phyloP scores from a whole-genome alignment of 2,329 filamentous ascomycete species.

The Achaetomium macrosporum region DNA sequence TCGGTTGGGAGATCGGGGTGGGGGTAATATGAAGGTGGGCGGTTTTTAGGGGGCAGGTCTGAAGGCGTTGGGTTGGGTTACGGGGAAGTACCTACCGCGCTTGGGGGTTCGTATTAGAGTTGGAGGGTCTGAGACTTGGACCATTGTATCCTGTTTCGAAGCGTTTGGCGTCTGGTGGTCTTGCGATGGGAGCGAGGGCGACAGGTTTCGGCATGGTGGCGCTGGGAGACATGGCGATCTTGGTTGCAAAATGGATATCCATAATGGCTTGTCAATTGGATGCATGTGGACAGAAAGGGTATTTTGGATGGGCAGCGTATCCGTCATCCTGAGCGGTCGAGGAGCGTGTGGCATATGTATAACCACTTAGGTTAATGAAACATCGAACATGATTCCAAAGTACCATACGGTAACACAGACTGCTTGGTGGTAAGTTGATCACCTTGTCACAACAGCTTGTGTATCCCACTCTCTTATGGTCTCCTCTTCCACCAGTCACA shows the following conservation, averaged over 20 bases:
- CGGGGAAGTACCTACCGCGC: too few species aligned
- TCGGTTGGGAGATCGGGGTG: slow-evolving; percentile 27
- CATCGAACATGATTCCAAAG: too few species aligned
- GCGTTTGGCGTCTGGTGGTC: not conserved
- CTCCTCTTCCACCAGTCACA: too few species aligned
- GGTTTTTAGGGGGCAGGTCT: slow-evolving; percentile 19
- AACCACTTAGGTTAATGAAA: too few species aligned
- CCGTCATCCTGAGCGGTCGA: too few species aligned
- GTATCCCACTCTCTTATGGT: too few species aligned
- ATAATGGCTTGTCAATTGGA: slow-evolving; percentile 15
- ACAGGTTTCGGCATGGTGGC: not conserved
- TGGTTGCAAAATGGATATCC: slow-evolving; percentile 13
- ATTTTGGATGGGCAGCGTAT: too few species aligned
- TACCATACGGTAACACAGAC: too few species aligned
- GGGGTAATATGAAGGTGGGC: slow-evolving; percentile 22
- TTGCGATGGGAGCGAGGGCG: not conserved
- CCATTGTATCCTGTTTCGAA: not conserved
- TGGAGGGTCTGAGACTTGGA: not conserved
- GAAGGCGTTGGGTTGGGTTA: not conserved
- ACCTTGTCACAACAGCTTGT: too few species aligned
- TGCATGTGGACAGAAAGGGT: not conserved
- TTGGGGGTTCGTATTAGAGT: not conserved
- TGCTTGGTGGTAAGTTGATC: too few species aligned
- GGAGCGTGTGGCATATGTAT: too few species aligned
- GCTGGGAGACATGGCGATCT: slow-evolving; percentile 3